phyloP scores from a whole-genome alignment of 2,329 filamentous ascomycete genomes.

The Nothophoma quercina region DNA sequence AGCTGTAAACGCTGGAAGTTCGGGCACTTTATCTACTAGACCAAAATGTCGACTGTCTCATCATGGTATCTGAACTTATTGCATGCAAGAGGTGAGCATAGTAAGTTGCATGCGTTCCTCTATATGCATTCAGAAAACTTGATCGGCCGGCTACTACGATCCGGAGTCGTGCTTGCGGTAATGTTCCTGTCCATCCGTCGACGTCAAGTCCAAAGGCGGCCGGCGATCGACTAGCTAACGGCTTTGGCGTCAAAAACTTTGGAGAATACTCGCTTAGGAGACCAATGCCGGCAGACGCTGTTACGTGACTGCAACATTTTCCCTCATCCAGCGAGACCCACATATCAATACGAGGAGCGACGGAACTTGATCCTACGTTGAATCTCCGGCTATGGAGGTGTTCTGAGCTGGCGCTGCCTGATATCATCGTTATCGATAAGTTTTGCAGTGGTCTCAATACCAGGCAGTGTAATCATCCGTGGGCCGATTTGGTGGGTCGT shows the following conservation, averaged over 20 bases:
- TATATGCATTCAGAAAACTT: not conserved
- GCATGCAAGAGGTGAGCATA: not conserved
- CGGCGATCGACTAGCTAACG: conserved; percentile 8
- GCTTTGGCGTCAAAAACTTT: conserved; percentile 9
- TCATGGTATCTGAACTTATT: too few relatives aligned
- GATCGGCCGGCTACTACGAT: not conserved
- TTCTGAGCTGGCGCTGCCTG: conserved; percentile 15
- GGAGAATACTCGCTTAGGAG: conserved; percentile 3
- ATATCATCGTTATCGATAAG: conserved; percentile 26
- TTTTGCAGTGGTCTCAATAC: conserved; percentile 13
- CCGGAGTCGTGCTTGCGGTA: not conserved
- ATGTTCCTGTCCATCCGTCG: conserved; percentile 13
- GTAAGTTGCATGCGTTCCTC: not conserved
- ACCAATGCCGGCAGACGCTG: conserved; percentile 22
- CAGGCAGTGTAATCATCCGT: not conserved
- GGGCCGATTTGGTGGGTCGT: not conserved
- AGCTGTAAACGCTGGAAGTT: too few relatives aligned
- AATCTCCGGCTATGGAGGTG: conserved; percentile 5
- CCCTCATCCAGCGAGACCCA: conserved; percentile 1
- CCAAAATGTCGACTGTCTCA: not conserved
- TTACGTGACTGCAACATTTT: conserved; percentile 25
- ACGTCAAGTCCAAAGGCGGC: conserved; percentile 6
- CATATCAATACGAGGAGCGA: not conserved
- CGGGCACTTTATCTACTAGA: too few relatives aligned
- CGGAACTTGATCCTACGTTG: conserved; percentile 6